A percentile compares a stretch with the other conserved stretches of the same genome.
phyloP scores from a whole-genome alignment of 225 moss, liverwort and hornwort species.

The Bryoerythrophyllum caledonicum region DNA sequence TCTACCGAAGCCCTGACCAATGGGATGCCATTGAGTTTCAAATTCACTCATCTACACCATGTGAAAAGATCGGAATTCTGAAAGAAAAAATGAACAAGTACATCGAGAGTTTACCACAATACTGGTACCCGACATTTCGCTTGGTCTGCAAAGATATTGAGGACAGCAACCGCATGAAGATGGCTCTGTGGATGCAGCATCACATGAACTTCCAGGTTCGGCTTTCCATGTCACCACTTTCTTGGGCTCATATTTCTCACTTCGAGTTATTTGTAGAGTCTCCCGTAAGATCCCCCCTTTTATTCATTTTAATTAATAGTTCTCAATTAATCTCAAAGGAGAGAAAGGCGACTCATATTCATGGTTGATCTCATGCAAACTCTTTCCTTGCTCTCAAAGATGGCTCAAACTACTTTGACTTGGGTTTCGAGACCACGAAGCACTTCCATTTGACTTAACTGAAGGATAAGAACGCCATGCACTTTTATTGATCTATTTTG shows the following conservation, averaged over 20 bases:
- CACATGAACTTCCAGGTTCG: conserved; percentile 94
- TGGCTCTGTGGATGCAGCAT: conserved; percentile 99
- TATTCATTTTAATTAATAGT: no score
- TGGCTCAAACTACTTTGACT: no score
- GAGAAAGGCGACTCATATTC: no score
- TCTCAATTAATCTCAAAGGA: no score
- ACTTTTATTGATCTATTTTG: no score
- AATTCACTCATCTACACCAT: conserved; percentile 83
- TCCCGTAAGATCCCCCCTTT: no score
- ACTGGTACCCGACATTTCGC: conserved; percentile 96
- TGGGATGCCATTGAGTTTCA: conserved; percentile 99
- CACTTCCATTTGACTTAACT: no score
- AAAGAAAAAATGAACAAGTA: conserved; percentile 87
- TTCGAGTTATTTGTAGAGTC: neutral
- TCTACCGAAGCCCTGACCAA: conserved; percentile 93
- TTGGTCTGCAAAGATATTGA: conserved; percentile 98
- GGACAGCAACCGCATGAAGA: conserved; percentile 94
- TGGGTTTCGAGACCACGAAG: no score
- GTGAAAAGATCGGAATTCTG: conserved; percentile 78
- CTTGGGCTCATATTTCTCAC: neutral
- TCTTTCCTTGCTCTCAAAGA: no score
- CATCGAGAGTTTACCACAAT: conserved; percentile 91
- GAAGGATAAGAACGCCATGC: no score
- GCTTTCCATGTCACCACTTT: conserved; percentile 12
- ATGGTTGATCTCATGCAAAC: no score